Conservation (phyloP, 306 rosid genomes). For the Vigna radiata region DNA sequence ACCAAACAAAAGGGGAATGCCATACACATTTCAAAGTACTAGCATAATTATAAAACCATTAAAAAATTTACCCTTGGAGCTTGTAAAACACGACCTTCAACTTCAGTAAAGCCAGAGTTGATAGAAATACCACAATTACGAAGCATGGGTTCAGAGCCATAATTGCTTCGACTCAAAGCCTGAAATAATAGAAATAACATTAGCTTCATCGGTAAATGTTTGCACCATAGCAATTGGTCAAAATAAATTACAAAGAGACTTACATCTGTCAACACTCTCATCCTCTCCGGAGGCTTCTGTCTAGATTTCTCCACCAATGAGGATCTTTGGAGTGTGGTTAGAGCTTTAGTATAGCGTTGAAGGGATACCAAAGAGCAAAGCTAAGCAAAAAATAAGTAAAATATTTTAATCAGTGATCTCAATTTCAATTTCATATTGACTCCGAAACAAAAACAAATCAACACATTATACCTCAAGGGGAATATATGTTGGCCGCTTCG, state of each 20-base stretch:
- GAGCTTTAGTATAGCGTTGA: slow-evolving; percentile 86
- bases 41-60: background rate
- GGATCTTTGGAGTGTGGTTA: slow-evolving; percentile 81
- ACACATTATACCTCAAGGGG: slow-evolving; percentile 76
- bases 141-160: slow-evolving; percentile 82
- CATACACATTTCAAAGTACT: background rate
- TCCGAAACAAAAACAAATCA: background rate
- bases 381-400: slow-evolving; percentile 41
- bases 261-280: slow-evolving; percentile 73
- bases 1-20: background rate
- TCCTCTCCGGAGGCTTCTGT: slow-evolving; percentile 92
- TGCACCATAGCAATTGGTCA: background rate
- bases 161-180: slow-evolving; percentile 75
- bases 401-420: background rate
- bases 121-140: slow-evolving; percentile 71
- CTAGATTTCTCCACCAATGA: slow-evolving; percentile 91
- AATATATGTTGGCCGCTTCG: slow-evolving; percentile 82
- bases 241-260: slow-evolving; percentile 29
- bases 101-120: slow-evolving; percentile 62
- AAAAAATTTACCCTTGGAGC: slow-evolving; percentile 73
- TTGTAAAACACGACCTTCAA: slow-evolving; percentile 90
- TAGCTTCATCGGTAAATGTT: background rate
- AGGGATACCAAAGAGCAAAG: slow-evolving; percentile 82
- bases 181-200: slow-evolving; percentile 40
- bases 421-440: background rate